These are phyloP conservation scores for Chlorencoelia australis DNA, from an alignment of 2,329 filamentous ascomycete species.

Conservation along the genomic window DNA sequence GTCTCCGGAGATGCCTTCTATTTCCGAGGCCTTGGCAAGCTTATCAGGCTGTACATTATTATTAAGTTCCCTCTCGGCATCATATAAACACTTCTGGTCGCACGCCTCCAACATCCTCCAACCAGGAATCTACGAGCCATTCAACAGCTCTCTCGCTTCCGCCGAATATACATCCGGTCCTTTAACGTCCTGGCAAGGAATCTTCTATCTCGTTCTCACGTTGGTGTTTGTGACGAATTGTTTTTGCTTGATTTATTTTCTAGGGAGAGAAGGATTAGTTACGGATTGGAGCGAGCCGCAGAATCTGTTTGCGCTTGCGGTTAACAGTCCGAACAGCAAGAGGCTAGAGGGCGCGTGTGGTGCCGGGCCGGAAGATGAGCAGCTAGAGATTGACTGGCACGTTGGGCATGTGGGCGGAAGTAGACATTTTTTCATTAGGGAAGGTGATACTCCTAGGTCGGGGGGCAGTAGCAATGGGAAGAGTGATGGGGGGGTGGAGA, in stretches of 20 bases:
- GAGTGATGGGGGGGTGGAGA: too few relatives aligned
- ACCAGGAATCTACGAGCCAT: slow-evolving; percentile 42
- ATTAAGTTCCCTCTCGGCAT: slow-evolving; percentile 45
- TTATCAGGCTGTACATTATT: slow-evolving; percentile 58
- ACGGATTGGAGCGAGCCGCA: slow-evolving; percentile 73
- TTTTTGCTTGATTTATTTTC: slow-evolving; percentile 52
- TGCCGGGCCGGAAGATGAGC: slow-evolving; percentile 34
- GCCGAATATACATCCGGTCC: slow-evolving; percentile 65
- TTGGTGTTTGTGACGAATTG: slow-evolving; percentile 59
- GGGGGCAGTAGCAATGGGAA: not conserved
- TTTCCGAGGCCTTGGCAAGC: slow-evolving; percentile 66
- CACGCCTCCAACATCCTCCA: slow-evolving; percentile 33
- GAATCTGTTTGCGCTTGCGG: slow-evolving; percentile 61
- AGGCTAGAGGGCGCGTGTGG: slow-evolving; percentile 46
- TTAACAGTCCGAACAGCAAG: slow-evolving; percentile 50
- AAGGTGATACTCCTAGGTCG: too few relatives aligned
- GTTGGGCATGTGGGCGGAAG: slow-evolving; percentile 36
- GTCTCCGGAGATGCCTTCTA: slow-evolving; percentile 43
- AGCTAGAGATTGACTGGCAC: slow-evolving; percentile 31
- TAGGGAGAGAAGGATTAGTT: slow-evolving; percentile 47
- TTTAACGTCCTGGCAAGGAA: slow-evolving; percentile 45
- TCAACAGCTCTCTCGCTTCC: slow-evolving; percentile 52
- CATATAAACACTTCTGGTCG: slow-evolving; percentile 49
- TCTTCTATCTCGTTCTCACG: slow-evolving; percentile 58
- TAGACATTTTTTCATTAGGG: slow-evolving; percentile 44